Percentiles rank a stretch among this genome's conserved stretches.
Evolutionary conservation across 2,329 filamentous ascomycete genomes (phyloP).

Genomic region (Diaporthe destruens): DNA sequence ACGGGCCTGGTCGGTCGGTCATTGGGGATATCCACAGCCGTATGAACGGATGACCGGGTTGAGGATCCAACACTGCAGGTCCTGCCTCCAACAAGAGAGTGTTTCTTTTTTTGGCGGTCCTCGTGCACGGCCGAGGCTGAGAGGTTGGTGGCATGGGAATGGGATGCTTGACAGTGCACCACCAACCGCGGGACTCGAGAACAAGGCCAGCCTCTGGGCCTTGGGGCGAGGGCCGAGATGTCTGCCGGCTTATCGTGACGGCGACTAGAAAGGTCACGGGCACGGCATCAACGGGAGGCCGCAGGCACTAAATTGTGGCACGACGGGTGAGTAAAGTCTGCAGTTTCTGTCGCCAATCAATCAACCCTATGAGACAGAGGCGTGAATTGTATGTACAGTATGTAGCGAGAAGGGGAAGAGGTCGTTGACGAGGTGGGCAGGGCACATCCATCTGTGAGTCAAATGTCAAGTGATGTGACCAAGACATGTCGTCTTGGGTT

Average conservation of each 20-base stretch:
- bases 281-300: conserved; percentile 1
- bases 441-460: conserved; percentile 17
- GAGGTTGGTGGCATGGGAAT: conserved; percentile 25
- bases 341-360: neutral
- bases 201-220: neutral
- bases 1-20: conserved; percentile 30
- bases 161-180: conserved; percentile 5
- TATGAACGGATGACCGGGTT: conserved; percentile 11
- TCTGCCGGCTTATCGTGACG: conserved; percentile 25
- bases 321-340: neutral
- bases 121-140: conserved; percentile 2
- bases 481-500: conserved; percentile 26
- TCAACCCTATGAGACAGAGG: conserved; percentile 6
- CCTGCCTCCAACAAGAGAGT: neutral
- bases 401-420: neutral
- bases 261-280: neutral
- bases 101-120: conserved; percentile 20
- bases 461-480: conserved; percentile 22
- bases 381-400: conserved; percentile 11
- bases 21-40: conserved; percentile 26
- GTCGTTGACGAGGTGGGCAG: neutral
- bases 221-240: neutral
- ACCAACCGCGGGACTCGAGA: neutral
- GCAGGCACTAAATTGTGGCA: conserved; percentile 7
- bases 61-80: conserved; percentile 28